Evolutionary conservation across 1,139 yeast species (phyloP).

Genomic region (Hemisphaericaspora xylofermentans): DNA sequence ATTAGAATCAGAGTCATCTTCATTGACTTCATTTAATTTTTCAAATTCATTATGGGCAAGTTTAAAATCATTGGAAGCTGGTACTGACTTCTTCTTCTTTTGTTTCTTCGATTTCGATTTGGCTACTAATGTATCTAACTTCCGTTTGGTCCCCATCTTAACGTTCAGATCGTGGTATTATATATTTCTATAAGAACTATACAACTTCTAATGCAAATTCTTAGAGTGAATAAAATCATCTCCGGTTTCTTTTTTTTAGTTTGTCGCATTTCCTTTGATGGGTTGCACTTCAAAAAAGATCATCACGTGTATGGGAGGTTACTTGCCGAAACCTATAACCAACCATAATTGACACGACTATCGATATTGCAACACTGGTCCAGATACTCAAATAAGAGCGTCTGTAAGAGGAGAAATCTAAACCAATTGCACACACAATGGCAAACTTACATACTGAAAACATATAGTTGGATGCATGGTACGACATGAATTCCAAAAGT

Average conservation of each 20-base stretch:
- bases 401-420: constrained; percentile 6
- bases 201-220: neutral
- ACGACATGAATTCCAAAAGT: constrained; percentile 12
- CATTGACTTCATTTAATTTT: constrained; percentile 18
- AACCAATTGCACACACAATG: constrained; percentile 6
- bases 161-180: neutral
- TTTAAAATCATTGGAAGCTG: constrained; percentile 8
- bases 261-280: constrained; percentile 2
- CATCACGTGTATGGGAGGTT: constrained; percentile 6
- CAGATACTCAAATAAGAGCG: constrained; percentile 7
- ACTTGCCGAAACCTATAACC: constrained; percentile 5
- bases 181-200: constrained; percentile 1
- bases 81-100: constrained; percentile 13
- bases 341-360: constrained; percentile 7
- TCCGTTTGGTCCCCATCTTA: constrained; percentile 23
- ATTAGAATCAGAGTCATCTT: constrained; percentile 22
- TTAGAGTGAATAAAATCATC: neutral
- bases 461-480: constrained; percentile 8
- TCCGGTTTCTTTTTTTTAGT: constrained; percentile 14
- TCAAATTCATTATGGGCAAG: constrained; percentile 20
- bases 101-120: constrained; percentile 21
- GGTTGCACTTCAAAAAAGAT: neutral
- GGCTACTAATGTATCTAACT: constrained; percentile 18
- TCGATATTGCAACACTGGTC: no score
- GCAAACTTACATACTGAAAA: constrained; percentile 9